phyloP scores from a whole-genome alignment of 257 asterid genomes.

The Nicotiana tomentosiformis region DNA sequence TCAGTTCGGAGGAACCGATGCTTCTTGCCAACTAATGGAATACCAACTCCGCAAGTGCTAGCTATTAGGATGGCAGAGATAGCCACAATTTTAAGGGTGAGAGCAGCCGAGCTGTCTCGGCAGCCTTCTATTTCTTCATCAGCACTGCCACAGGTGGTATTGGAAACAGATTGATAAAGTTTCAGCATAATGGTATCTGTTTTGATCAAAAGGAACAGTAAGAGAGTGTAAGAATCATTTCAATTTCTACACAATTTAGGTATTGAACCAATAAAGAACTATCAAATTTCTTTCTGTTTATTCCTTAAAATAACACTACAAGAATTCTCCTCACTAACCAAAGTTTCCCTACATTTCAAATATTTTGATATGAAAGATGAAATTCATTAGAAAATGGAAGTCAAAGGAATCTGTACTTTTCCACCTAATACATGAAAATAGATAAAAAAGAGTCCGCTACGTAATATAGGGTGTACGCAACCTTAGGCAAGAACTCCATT shows the following conservation, averaged over 20 bases:
- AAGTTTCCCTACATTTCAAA: not conserved
- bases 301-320: not conserved
- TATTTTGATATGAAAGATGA: not conserved
- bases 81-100: slow-evolving; percentile 65
- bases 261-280: not conserved
- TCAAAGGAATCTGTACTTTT: not conserved
- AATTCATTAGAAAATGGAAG: not conserved
- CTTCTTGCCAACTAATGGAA: slow-evolving; percentile 74
- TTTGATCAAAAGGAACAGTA: slow-evolving; percentile 22
- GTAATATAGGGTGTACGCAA: not conserved
- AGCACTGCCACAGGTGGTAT: slow-evolving; percentile 28
- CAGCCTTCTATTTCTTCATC: slow-evolving; percentile 42
- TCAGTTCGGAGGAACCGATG: slow-evolving; percentile 68
- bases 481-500: not conserved
- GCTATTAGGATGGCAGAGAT: slow-evolving; percentile 67
- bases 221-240: slow-evolving; percentile 8
- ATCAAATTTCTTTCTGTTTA: not conserved
- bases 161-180: slow-evolving; percentile 54
- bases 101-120: slow-evolving; percentile 52
- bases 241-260: not conserved
- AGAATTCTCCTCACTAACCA: not conserved
- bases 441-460: not conserved
- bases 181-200: slow-evolving; percentile 53
- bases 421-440: not conserved
- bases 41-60: slow-evolving; percentile 74